Percentiles rank a stretch among this genome's conserved stretches.
Conservation (phyloP, 768 basidiomycete genomes). For the Pleurotus tuber-regium region DNA sequence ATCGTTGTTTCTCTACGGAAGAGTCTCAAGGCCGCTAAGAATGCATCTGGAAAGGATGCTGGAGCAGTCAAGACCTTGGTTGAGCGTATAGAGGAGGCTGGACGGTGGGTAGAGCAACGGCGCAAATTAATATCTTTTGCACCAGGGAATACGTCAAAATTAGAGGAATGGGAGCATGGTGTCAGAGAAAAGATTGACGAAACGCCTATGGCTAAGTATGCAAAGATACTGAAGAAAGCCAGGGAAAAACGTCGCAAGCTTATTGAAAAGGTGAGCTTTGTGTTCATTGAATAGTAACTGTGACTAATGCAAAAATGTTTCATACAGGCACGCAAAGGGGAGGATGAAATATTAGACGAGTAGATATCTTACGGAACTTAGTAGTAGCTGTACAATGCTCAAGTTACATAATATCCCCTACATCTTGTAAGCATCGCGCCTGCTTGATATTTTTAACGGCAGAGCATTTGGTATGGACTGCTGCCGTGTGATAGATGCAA, state of each 20-base stretch:
- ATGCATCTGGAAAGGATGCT: slow-evolving; percentile 52
- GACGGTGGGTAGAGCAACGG: slow-evolving; percentile 70
- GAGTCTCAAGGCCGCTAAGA: slow-evolving; percentile 61
- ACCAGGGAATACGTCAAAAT: slow-evolving; percentile 66
- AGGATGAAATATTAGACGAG: slow-evolving; percentile 66
- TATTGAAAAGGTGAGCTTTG: slow-evolving; percentile 63
- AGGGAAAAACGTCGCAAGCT: slow-evolving; percentile 71
- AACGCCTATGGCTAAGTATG: slow-evolving; percentile 78
- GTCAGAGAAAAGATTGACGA: slow-evolving; percentile 58
- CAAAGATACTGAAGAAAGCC: slow-evolving; percentile 77
- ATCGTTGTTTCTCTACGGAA: slow-evolving; percentile 70
- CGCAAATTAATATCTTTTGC: slow-evolving; percentile 71
- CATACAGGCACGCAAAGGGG: slow-evolving; percentile 63
- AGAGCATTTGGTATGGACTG: no score
- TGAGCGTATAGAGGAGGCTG: slow-evolving; percentile 86
- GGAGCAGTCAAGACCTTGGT: slow-evolving; percentile 70
- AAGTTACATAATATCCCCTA: no score
- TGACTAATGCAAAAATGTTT: no score
- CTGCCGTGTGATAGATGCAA: no score
- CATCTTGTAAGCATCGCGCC: no score
- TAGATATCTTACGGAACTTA: slow-evolving; percentile 13
- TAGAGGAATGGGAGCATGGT: slow-evolving; percentile 69
- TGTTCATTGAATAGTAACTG: slow-evolving; percentile 7
- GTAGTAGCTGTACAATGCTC: no score
- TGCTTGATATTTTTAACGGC: no score